These are phyloP conservation scores for Diaporthe citriasiana DNA, from an alignment of 2,329 filamentous ascomycete species.

Conservation along the genomic window DNA sequence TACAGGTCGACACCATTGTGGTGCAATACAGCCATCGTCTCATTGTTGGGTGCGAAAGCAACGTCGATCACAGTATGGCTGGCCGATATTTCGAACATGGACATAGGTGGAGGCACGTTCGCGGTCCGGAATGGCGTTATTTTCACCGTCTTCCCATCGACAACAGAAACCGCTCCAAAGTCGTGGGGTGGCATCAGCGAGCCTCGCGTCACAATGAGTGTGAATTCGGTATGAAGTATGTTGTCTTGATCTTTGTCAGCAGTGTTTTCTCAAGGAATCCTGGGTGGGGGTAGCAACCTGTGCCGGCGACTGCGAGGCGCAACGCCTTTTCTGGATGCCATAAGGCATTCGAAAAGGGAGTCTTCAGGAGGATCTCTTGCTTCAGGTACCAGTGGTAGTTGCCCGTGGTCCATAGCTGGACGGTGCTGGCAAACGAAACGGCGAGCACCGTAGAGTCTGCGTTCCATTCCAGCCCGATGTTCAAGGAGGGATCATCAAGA, in stretches of 20 bases:
- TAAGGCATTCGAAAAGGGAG: slow-evolving; percentile 54
- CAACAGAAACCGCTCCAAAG: slow-evolving; percentile 82
- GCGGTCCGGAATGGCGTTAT: slow-evolving; percentile 87
- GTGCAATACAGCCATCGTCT: slow-evolving; percentile 80
- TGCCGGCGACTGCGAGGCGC: slow-evolving; percentile 70
- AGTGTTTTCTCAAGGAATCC: neutral
- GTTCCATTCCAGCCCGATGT: slow-evolving; percentile 86
- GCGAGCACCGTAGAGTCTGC: slow-evolving; percentile 91
- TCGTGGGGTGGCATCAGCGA: slow-evolving; percentile 80
- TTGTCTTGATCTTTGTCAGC: slow-evolving; percentile 46
- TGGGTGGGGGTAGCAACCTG: slow-evolving; percentile 55
- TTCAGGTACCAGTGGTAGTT: slow-evolving; percentile 99
- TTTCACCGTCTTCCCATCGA: slow-evolving; percentile 85
- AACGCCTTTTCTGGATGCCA: slow-evolving; percentile 94
- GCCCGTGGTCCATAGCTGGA: slow-evolving; percentile 97
- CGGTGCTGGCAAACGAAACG: slow-evolving; percentile 77
- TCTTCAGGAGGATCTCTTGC: slow-evolving; percentile 77
- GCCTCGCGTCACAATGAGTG: slow-evolving; percentile 77
- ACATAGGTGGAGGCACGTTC: slow-evolving; percentile 94
- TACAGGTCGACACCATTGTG: slow-evolving; percentile 76
- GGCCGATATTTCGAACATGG: slow-evolving; percentile 79
- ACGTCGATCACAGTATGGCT: slow-evolving; percentile 79
- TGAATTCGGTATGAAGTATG: slow-evolving; percentile 75
- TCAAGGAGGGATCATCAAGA: slow-evolving; percentile 65
- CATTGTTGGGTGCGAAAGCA: slow-evolving; percentile 76